phyloP scores from a whole-genome alignment of 176 grass and related monocot genomes.

The Phoenix dactylifera region DNA sequence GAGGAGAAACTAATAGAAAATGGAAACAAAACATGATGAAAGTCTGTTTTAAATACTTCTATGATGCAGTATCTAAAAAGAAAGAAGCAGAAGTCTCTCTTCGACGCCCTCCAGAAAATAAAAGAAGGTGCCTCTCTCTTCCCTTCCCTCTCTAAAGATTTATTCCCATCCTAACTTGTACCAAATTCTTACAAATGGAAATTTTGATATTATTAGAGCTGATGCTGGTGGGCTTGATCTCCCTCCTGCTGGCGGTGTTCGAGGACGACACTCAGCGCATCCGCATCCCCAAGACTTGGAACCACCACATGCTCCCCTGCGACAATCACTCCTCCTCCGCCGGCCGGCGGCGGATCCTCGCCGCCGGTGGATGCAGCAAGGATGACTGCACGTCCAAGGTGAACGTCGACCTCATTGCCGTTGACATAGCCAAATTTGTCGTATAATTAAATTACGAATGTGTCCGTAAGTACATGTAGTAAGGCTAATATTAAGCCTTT shows the following conservation, averaged over 20 bases:
- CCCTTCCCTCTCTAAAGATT: not conserved
- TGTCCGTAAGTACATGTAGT: too few relatives aligned
- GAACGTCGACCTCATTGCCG: too few relatives aligned
- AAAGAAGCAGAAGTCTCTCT: slow-evolving; percentile 33
- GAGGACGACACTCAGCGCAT: slow-evolving; percentile 23
- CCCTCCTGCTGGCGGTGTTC: slow-evolving; percentile 33
- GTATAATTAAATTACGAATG: too few relatives aligned
- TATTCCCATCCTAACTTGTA: too few relatives aligned
- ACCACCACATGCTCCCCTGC: slow-evolving; percentile 27
- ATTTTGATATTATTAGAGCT: slow-evolving; percentile 16
- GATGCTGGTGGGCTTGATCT: slow-evolving; percentile 48
- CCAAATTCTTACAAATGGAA: too few relatives aligned
- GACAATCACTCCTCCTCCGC: not conserved
- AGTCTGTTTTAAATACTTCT: too few relatives aligned
- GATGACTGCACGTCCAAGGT: slow-evolving; percentile 7
- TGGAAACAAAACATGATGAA: too few relatives aligned
- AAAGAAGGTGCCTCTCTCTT: slow-evolving; percentile 25
- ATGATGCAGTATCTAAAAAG: slow-evolving; percentile 20
- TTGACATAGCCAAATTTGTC: too few relatives aligned
- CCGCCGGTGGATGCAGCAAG: not conserved
- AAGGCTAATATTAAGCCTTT: too few relatives aligned
- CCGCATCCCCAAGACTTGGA: slow-evolving; percentile 17
- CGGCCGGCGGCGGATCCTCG: slow-evolving; percentile 18
- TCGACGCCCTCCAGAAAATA: slow-evolving; percentile 42
- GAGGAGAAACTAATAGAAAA: too few relatives aligned